Percentiles rank a stretch among this genome's conserved stretches.
phyloP scores from a whole-genome alignment of 106 monocot species.

The Iris macrosiphon region DNA sequence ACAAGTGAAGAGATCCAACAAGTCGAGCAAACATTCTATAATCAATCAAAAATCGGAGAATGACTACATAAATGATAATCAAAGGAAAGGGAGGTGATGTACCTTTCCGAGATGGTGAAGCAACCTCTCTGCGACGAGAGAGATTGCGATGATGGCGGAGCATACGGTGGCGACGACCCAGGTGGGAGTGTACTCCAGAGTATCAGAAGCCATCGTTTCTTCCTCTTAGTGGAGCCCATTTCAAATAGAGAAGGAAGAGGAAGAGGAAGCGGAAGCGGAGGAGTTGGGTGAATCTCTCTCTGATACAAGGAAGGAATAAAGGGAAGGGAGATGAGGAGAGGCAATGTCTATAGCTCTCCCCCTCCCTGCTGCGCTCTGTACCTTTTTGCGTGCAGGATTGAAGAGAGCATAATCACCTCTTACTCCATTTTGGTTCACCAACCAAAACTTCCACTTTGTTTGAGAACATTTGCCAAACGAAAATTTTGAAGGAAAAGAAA shows the following conservation, averaged over 20 bases:
- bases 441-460: no score
- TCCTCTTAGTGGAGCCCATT: not conserved
- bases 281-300: not conserved
- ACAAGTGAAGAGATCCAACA: no score
- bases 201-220: slow-evolving; percentile 2
- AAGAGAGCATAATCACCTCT: no score
- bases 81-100: no score
- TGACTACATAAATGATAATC: not conserved
- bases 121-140: slow-evolving; percentile 39
- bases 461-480: no score
- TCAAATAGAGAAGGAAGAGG: not conserved
- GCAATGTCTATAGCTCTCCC: no score
- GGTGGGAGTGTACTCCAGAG: slow-evolving; percentile 48
- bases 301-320: no score
- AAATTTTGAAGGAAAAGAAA: no score
- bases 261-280: not conserved
- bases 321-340: no score
- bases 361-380: no score
- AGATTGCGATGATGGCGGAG: slow-evolving; percentile 47
- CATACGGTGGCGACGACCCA: slow-evolving; percentile 63
- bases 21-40: not conserved
- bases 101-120: slow-evolving; percentile 55
- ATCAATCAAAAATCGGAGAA: not conserved
- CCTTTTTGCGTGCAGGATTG: no score
- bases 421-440: no score